These are phyloP conservation scores for Eimeria necatrix DNA, from an alignment of 169 alveolate species.

Conservation along the genomic window DNA sequence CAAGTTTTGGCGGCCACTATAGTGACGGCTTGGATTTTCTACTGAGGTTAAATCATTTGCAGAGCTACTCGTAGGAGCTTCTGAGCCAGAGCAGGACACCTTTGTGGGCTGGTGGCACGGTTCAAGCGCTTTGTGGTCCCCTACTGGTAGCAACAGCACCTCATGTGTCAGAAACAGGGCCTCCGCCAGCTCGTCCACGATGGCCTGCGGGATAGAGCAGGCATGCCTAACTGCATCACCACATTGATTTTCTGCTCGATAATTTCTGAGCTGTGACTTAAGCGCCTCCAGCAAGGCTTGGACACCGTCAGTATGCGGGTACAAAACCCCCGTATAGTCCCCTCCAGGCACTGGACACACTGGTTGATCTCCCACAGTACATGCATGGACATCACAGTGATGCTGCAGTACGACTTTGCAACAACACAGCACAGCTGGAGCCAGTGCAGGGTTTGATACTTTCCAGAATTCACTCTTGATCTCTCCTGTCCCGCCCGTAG, in stretches of 20 bases:
- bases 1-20: background rate
- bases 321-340: background rate
- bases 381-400: slow-evolving; percentile 29
- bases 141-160: slow-evolving; percentile 1
- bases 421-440: slow-evolving; percentile 12
- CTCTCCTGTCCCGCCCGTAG: background rate
- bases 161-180: slow-evolving; percentile 43
- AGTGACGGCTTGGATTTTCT: background rate
- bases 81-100: too few species aligned
- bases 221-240: background rate
- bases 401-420: slow-evolving; percentile 26
- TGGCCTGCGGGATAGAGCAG: slow-evolving; percentile 7
- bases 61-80: background rate
- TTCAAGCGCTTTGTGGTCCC: background rate
- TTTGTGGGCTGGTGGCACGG: background rate
- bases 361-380: background rate
- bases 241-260: background rate
- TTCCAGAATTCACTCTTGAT: background rate
- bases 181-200: slow-evolving; percentile 32
- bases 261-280: background rate
- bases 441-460: slow-evolving; percentile 32
- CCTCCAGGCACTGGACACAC: background rate
- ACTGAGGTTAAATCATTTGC: background rate
- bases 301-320: slow-evolving; percentile 17
- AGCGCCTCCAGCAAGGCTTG: slow-evolving; percentile 2